Percentiles rank a stretch among this genome's conserved stretches.
phyloP scores from a whole-genome alignment of 441 rosid genomes.

The Erysimum pusillum region DNA sequence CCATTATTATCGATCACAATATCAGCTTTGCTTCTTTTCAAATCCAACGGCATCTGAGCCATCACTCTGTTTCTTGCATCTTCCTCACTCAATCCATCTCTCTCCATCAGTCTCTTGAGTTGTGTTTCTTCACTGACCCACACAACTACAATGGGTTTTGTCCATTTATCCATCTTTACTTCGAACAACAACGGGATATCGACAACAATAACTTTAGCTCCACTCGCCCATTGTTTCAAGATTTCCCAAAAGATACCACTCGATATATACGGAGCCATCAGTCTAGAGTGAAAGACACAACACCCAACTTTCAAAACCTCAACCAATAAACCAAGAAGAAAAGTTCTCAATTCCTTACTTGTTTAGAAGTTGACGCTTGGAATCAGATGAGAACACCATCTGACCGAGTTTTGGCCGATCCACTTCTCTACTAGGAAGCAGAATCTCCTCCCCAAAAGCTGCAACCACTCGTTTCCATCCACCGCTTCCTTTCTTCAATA shows the following conservation, averaged over 20 bases:
- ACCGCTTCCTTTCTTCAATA: constrained; percentile 68
- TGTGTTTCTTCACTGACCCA: constrained; percentile 48
- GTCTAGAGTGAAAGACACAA: constrained; percentile 48
- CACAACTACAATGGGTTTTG: constrained; percentile 65
- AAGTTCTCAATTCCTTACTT: constrained; percentile 48
- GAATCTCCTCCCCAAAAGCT: constrained; percentile 74
- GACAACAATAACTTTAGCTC: constrained; percentile 66
- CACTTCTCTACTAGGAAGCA: constrained; percentile 49
- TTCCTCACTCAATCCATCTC: constrained; percentile 45
- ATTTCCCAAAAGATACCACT: constrained; percentile 66
- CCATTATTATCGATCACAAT: constrained; percentile 78
- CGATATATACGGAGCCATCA: constrained; percentile 78
- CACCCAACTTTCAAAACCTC: background rate
- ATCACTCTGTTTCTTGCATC: constrained; percentile 62
- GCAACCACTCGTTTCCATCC: constrained; percentile 84
- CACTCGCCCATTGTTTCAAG: constrained; percentile 71
- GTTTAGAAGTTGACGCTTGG: constrained; percentile 78
- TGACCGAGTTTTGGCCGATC: constrained; percentile 80
- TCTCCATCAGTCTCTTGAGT: constrained; percentile 39
- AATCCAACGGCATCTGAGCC: constrained; percentile 84
- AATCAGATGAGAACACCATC: constrained; percentile 77
- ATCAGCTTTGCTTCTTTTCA: constrained; percentile 71
- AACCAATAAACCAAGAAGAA: constrained; percentile 2
- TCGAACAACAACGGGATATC: constrained; percentile 84
- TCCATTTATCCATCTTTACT: constrained; percentile 81